Conservation (phyloP, 2,329 filamentous ascomycete species). For the Microcera coccophila region DNA sequence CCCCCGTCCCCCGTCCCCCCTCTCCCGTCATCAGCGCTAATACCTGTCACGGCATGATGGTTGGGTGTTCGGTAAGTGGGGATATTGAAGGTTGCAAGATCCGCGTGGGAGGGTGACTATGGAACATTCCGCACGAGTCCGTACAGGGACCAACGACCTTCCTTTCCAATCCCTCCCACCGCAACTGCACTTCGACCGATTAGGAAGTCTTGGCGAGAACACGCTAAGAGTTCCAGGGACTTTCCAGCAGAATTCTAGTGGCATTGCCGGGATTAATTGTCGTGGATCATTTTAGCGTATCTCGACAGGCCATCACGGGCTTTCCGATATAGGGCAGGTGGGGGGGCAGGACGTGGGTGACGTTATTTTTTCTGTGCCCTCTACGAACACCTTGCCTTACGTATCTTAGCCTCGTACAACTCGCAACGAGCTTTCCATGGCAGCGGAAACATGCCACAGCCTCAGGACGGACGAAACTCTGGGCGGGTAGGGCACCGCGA, state of each 20-base stretch:
- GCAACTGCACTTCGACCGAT: no score
- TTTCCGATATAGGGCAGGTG: neutral
- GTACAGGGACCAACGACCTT: neutral
- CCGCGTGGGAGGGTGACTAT: neutral
- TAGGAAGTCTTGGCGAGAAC: neutral
- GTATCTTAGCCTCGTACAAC: no score
- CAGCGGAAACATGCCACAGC: no score
- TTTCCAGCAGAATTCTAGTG: conserved; percentile 9
- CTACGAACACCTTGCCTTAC: no score
- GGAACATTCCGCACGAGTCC: neutral
- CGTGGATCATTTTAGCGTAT: neutral
- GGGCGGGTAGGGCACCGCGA: no score
- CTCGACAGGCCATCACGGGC: neutral
- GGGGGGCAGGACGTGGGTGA: no score
- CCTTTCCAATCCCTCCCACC: neutral
- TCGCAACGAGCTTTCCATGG: no score
- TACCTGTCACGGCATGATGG: no score
- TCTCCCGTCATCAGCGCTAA: no score
- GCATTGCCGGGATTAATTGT: neutral
- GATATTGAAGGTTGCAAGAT: neutral
- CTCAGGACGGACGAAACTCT: no score
- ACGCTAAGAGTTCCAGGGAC: neutral
- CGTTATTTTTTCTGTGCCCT: no score
- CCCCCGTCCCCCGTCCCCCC: no score
- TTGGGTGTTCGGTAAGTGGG: neutral